Evolutionary conservation across 257 asterid species (phyloP).

Genomic region (Penstemon newberryi): DNA sequence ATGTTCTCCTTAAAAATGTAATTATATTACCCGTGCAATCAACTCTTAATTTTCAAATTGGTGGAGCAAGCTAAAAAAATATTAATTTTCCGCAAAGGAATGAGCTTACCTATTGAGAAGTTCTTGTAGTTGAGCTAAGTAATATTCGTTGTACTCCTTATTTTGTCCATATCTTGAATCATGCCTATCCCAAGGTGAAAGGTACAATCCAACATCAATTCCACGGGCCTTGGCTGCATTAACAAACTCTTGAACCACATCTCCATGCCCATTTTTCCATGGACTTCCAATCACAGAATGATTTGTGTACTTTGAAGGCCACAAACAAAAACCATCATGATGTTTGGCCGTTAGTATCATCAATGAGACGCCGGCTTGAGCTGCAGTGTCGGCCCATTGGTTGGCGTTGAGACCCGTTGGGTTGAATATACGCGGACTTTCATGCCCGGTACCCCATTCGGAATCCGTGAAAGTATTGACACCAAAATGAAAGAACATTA

Average conservation of each 20-base stretch:
- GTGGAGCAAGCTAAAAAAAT: too few relatives aligned
- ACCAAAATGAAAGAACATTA: conserved; percentile 86
- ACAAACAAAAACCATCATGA: conserved; percentile 93
- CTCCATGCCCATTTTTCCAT: conserved; percentile 75
- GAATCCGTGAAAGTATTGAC: conserved; percentile 85
- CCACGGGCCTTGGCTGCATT: conserved; percentile 60
- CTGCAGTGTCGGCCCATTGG: conserved; percentile 84
- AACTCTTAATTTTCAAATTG: too few relatives aligned
- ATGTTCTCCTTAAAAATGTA: too few relatives aligned
- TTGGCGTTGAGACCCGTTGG: conserved; percentile 58
- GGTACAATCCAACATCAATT: conserved; percentile 75
- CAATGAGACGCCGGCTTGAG: conserved; percentile 62
- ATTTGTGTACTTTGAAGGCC: conserved; percentile 87
- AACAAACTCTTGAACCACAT: conserved; percentile 69
- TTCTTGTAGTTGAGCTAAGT: conserved; percentile 92
- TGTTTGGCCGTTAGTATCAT: conserved; percentile 88
- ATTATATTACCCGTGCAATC: too few relatives aligned
- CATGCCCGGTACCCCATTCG: conserved; percentile 90
- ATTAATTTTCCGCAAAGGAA: too few relatives aligned
- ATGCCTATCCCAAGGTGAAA: conserved; percentile 96
- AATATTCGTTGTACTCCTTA: conserved; percentile 72
- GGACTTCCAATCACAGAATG: conserved; percentile 82
- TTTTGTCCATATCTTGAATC: conserved; percentile 68
- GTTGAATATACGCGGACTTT: conserved; percentile 62
- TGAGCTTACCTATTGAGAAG: conserved; percentile 55